Evolutionary conservation across 1,284 basidiomycete species (phyloP), one percentile per base, ranked within the genome.

Genomic region (Boletellus sp.): DNA sequence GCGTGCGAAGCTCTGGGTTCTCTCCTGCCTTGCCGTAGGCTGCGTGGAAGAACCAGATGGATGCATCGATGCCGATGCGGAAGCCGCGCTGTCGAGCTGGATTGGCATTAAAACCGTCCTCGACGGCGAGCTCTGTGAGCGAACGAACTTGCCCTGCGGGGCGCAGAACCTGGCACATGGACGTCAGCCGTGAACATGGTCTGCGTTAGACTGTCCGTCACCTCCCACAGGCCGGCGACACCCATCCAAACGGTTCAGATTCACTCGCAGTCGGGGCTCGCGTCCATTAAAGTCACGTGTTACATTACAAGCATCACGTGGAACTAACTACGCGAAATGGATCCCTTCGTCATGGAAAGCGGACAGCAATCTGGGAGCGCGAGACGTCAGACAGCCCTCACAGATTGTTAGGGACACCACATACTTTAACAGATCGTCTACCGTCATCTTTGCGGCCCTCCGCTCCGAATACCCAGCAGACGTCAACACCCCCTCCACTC

Each of bases 31-130:
- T 73, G 8, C 85, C 84, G 53, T 85, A 79, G 32, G 82, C 75
- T 0, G 86, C 84, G 51, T 89, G 87, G 53, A 82, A 87, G 59
- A 89, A 87, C 87, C 87, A 90, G 45, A 90, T 88, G 33, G 82
- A 86, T 8, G 87, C 84, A 56, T 90, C 87, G 36, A 90, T 85
- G 6, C 87, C 87, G 20, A 90, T 69, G 17, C 87, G 77, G 50
- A 80, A 82, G 5, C 85, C 87, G 10, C 84, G 76, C 23, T 74
- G 68, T 21, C 73, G 73, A 20, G 71, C 65, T 0, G 73, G 71
- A 52, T 84, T 84, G n/a, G 73, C 70, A 42, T 79, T 71, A 55
- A 90, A 88, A 0, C 86, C 86, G 42, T 87, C 82, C 20, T 72
- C 71, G 25, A 89, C 77, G 2, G 86, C 76, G 30, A 89, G 69